phyloP scores from a whole-genome alignment of 1,284 basidiomycete species.

The Rhizoctonia solani region DNA sequence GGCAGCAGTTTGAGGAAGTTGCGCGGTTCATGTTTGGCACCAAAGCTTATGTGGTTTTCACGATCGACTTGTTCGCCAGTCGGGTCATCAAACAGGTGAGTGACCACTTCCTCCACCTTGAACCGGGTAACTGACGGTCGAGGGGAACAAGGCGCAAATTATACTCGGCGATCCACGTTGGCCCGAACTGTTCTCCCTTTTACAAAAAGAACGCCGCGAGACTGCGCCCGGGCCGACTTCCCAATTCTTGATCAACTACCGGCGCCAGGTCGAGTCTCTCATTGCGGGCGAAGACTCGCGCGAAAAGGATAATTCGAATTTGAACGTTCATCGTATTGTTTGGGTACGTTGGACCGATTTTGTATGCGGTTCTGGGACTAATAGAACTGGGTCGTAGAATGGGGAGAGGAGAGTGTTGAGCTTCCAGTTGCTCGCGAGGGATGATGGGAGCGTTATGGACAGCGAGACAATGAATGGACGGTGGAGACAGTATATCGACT shows the following conservation, averaged over 20 bases:
- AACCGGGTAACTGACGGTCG: conserved; percentile 18
- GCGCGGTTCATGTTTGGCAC: conserved; percentile 96
- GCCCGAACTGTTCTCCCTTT: conserved; percentile 79
- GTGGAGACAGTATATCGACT: conserved; percentile 90
- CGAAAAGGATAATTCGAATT: conserved; percentile 31
- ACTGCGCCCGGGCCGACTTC: conserved; percentile 61
- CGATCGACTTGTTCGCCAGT: conserved; percentile 89
- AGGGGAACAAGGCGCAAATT: conserved; percentile 64
- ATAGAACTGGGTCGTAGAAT: conserved; percentile 53
- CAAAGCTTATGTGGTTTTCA: conserved; percentile 79
- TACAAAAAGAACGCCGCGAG: conserved; percentile 74
- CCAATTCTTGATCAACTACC: conserved; percentile 83
- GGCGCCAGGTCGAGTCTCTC: conserved; percentile 81
- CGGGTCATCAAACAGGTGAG: conserved; percentile 84
- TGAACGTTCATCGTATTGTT: conserved; percentile 86
- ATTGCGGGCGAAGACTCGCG: conserved; percentile 76
- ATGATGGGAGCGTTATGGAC: conserved; percentile 86
- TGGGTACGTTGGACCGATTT: conserved; percentile 67
- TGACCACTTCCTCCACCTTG: conserved; percentile 39
- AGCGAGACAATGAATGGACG: conserved; percentile 78
- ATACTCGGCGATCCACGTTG: conserved; percentile 80
- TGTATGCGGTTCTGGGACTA: background rate
- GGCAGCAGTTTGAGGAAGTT: conserved; percentile 89
- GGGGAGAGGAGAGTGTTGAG: conserved; percentile 72
- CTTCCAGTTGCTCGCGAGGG: conserved; percentile 86